Conservation (phyloP, 176 grass and related monocot genomes). For the Triticum timopheevii region DNA sequence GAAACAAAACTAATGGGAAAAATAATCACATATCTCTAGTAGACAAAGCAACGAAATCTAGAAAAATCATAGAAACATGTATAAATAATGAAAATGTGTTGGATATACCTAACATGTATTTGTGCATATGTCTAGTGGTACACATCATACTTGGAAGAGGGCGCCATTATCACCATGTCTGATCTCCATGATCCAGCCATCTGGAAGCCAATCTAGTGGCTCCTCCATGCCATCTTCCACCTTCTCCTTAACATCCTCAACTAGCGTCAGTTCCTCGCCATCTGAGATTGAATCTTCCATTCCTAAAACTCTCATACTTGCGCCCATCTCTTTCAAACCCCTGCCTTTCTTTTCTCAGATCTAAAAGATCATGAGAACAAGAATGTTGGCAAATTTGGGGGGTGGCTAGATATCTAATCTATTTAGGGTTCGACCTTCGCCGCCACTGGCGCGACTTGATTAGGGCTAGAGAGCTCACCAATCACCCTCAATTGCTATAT, state of each 20-base stretch:
- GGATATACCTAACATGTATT: too few relatives aligned
- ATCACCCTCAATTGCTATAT: too few relatives aligned
- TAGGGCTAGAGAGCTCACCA: too few relatives aligned
- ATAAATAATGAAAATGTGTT: background rate
- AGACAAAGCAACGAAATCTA: background rate
- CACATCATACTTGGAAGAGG: too few relatives aligned
- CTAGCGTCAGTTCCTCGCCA: background rate
- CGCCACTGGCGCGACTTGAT: background rate
- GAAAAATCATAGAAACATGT: background rate
- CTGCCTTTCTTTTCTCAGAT: background rate
- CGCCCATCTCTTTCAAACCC: too few relatives aligned
- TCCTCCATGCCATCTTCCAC: background rate
- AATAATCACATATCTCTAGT: background rate
- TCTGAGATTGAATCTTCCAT: background rate
- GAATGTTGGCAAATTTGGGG: too few relatives aligned
- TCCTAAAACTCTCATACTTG: too few relatives aligned
- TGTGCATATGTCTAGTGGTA: too few relatives aligned
- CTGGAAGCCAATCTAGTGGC: constrained; percentile 23
- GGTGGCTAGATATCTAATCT: too few relatives aligned
- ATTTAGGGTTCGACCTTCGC: too few relatives aligned
- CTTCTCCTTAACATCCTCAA: background rate
- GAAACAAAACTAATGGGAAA: background rate
- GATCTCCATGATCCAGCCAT: constrained; percentile 51
- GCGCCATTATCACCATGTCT: too few relatives aligned
- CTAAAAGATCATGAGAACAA: too few relatives aligned